These are phyloP conservation scores for Neurospora sp. DNA, from an alignment of 495 filamentous ascomycete genomes.

Conservation along the genomic window DNA sequence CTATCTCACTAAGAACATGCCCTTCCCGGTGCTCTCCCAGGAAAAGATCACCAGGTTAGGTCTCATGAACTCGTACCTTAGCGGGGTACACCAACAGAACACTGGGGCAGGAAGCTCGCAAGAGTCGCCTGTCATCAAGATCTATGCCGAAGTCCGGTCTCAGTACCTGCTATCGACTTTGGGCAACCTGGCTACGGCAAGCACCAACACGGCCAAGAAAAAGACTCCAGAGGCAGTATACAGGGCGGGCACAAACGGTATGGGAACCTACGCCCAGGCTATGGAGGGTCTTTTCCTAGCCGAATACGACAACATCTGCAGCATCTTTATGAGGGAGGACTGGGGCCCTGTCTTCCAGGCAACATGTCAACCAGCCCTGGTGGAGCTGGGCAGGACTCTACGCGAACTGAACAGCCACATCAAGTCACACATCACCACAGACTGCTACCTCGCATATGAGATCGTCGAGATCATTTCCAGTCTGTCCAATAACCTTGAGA, in stretches of 20 bases:
- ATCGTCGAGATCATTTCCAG: slow-evolving; percentile 85
- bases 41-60: slow-evolving; percentile 40
- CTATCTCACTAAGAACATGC: slow-evolving; percentile 78
- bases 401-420: slow-evolving; percentile 86
- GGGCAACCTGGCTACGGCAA: slow-evolving; percentile 77
- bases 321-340: slow-evolving; percentile 74
- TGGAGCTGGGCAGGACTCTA: slow-evolving; percentile 75
- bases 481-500: slow-evolving; percentile 69
- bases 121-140: slow-evolving; percentile 54
- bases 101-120: slow-evolving; percentile 38
- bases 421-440: slow-evolving; percentile 72
- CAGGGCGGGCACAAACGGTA: slow-evolving; percentile 83
- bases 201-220: slow-evolving; percentile 78
- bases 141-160: slow-evolving; percentile 77
- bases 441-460: slow-evolving; percentile 94
- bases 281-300: slow-evolving; percentile 77
- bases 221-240: slow-evolving; percentile 73
- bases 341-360: slow-evolving; percentile 68
- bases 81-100: slow-evolving; percentile 20
- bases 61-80: slow-evolving; percentile 41
- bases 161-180: slow-evolving; percentile 73
- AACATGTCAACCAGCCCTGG: slow-evolving; percentile 65
- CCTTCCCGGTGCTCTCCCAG: slow-evolving; percentile 36
- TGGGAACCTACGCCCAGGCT: slow-evolving; percentile 77
- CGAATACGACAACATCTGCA: slow-evolving; percentile 81